Conservation (phyloP, 208 protist species). For the Leishmania lainsoni region DNA sequence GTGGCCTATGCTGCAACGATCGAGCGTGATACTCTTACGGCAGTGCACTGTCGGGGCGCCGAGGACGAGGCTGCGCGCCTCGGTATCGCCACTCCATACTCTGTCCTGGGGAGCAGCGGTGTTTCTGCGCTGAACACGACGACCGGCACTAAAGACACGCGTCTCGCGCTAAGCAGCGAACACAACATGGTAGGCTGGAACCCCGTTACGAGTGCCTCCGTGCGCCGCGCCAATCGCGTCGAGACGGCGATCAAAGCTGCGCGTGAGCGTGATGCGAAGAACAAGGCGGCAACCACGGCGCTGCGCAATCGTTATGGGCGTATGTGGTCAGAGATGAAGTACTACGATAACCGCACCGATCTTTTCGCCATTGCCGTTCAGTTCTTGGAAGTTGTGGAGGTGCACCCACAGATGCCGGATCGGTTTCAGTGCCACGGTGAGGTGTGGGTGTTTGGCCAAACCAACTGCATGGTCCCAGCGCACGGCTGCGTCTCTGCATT, state of each 20-base stretch:
- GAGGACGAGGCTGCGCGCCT: constrained; percentile 6
- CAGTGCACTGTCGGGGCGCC: constrained; percentile 1
- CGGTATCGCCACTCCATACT: background rate
- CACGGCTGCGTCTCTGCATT: constrained; percentile 28
- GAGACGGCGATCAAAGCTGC: constrained; percentile 1
- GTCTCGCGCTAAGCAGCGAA: constrained; percentile 30
- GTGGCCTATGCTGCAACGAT: constrained; percentile 18
- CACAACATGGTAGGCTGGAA: constrained; percentile 49
- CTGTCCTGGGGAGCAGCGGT: background rate
- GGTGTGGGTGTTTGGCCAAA: constrained; percentile 63
- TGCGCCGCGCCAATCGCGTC: constrained; percentile 8
- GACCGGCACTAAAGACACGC: constrained; percentile 7
- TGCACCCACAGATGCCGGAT: constrained; percentile 65
- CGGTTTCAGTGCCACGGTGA: constrained; percentile 75
- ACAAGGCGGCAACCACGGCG: constrained; percentile 5
- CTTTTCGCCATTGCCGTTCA: constrained; percentile 58
- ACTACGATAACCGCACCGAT: constrained; percentile 32
- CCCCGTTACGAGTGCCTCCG: constrained; percentile 16
- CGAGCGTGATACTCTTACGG: constrained; percentile 19
- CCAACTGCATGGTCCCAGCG: constrained; percentile 21
- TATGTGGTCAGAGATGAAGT: constrained; percentile 38
- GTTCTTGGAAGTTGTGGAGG: constrained; percentile 59
- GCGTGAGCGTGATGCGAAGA: constrained; percentile 5
- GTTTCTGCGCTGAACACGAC: background rate
- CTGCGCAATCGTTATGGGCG: constrained; percentile 29